A percentile compares a stretch with the other conserved stretches of the same genome.
Evolutionary conservation across 805 yeast genomes (phyloP).

Genomic region (Pichia paraexigua): DNA sequence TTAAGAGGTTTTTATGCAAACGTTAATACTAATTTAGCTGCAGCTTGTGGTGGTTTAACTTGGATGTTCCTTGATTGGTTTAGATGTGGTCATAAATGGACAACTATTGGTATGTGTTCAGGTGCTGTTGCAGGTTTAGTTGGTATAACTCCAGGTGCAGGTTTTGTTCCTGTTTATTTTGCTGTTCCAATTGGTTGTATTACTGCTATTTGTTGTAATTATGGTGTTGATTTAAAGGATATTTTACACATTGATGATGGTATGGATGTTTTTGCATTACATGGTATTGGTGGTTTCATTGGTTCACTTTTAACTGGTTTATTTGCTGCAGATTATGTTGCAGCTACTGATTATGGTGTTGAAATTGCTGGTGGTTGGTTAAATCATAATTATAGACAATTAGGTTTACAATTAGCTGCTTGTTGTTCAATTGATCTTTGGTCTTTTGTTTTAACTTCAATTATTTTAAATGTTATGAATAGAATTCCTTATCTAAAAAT

Average conservation of each 20-base stretch:
- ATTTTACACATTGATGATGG: constrained; percentile 81
- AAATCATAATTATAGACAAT: constrained; percentile 72
- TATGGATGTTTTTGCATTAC: constrained; percentile 87
- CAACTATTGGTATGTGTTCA: constrained; percentile 88
- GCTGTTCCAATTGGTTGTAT: constrained; percentile 78
- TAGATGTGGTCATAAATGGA: constrained; percentile 83
- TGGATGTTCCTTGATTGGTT: constrained; percentile 91
- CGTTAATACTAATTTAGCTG: constrained; percentile 90
- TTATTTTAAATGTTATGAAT: constrained; percentile 61
- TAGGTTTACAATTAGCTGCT: constrained; percentile 85
- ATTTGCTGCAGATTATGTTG: constrained; percentile 86
- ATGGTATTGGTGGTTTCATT: constrained; percentile 86
- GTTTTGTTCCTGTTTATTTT: constrained; percentile 88
- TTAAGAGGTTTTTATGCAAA: constrained; percentile 93
- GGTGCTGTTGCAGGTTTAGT: constrained; percentile 94
- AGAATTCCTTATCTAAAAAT: constrained; percentile 72
- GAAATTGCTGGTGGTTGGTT: constrained; percentile 82
- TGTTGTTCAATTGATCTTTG: constrained; percentile 62
- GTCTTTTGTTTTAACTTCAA: constrained; percentile 66
- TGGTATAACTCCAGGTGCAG: constrained; percentile 95
- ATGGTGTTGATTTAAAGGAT: constrained; percentile 74
- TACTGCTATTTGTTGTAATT: constrained; percentile 72
- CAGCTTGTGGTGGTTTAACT: constrained; percentile 84
- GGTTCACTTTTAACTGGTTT: constrained; percentile 85
- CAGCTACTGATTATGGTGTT: constrained; percentile 65